Evolutionary conservation across 2,329 filamentous ascomycete species (phyloP).

Genomic region (Calonectria ilicicola): DNA sequence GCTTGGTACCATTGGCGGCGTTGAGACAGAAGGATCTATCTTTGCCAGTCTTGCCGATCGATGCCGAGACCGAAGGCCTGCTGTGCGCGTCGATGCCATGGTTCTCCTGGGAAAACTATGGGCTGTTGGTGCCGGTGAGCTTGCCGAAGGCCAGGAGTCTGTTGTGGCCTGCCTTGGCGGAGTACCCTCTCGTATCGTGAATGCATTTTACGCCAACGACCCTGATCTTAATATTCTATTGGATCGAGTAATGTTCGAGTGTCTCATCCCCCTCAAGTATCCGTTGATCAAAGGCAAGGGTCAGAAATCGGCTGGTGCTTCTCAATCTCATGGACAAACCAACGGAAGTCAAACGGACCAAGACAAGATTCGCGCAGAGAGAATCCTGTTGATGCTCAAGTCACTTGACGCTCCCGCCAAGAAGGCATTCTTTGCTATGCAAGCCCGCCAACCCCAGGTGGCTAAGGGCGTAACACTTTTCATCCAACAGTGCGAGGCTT

Average conservation of each 20-base stretch:
- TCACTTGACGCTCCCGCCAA: constrained; percentile 83
- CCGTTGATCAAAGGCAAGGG: constrained; percentile 73
- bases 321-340: constrained; percentile 60
- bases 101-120: constrained; percentile 86
- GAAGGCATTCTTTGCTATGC: constrained; percentile 89
- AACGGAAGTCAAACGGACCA: constrained; percentile 68
- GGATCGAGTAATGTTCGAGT: constrained; percentile 87
- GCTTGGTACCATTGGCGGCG: constrained; percentile 80
- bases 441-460: constrained; percentile 80
- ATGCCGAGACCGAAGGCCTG: constrained; percentile 85
- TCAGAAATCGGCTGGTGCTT: constrained; percentile 71
- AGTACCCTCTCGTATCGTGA: constrained; percentile 87
- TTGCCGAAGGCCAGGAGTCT: constrained; percentile 83
- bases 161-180: constrained; percentile 81
- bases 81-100: constrained; percentile 89
- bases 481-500: constrained; percentile 86
- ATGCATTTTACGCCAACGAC: constrained; percentile 91
- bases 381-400: constrained; percentile 84
- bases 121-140: constrained; percentile 92
- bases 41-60: constrained; percentile 87
- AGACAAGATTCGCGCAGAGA: constrained; percentile 84
- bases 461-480: constrained; percentile 81
- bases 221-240: constrained; percentile 85
- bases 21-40: constrained; percentile 81
- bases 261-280: constrained; percentile 88